Evolutionary conservation across 2,329 filamentous ascomycete species (phyloP).

Genomic region (Colletotrichum sp.): DNA sequence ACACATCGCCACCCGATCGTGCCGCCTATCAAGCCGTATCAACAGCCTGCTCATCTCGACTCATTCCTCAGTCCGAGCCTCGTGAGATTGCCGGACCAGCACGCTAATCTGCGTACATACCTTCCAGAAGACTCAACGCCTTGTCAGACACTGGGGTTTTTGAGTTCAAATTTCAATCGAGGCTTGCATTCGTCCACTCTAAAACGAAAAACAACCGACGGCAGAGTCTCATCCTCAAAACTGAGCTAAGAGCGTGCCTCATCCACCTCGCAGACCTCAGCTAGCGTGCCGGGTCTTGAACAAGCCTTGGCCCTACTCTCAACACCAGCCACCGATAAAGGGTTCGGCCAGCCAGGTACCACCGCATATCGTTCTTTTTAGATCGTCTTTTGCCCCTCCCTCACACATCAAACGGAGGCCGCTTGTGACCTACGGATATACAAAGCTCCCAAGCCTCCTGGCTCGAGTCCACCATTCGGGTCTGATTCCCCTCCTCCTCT

Average conservation of each 20-base stretch:
- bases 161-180: not conserved
- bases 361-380: slow-evolving; percentile 2
- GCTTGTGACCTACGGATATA: slow-evolving; percentile 2
- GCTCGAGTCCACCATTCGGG: not conserved
- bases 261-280: not conserved
- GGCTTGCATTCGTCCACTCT: not conserved
- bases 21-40: not conserved
- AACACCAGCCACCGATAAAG: slow-evolving; percentile 12
- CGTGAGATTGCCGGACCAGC: not conserved
- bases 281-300: slow-evolving; percentile 9
- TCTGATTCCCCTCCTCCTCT: not conserved
- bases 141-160: not conserved
- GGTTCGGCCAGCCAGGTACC: slow-evolving; percentile 13
- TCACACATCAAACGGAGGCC: not conserved
- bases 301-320: slow-evolving; percentile 9
- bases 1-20: not conserved
- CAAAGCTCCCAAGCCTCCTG: slow-evolving; percentile 7
- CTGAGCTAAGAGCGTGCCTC: not conserved
- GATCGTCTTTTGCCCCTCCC: slow-evolving; percentile 12
- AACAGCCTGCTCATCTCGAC: slow-evolving; percentile 1
- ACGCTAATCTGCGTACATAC: slow-evolving; percentile 11
- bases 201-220: not conserved
- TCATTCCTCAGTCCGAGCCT: slow-evolving; percentile 11
- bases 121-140: not conserved
- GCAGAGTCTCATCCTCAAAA: not conserved